phyloP scores from a whole-genome alignment of 2,329 filamentous ascomycete species.

The Fusarium continuum region DNA sequence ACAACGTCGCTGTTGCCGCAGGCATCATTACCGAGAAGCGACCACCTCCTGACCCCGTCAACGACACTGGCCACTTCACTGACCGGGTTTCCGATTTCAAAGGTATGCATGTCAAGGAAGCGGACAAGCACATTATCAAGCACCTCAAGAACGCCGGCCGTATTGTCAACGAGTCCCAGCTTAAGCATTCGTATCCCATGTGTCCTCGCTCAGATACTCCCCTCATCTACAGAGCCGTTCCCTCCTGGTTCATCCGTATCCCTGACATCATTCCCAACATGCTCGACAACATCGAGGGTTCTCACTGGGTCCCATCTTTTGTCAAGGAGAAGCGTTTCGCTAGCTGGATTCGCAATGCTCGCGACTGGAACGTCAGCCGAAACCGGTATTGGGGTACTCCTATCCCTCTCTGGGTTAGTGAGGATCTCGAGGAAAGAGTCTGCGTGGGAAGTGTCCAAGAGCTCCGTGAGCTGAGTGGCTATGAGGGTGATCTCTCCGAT shows the following conservation, averaged over 20 bases:
- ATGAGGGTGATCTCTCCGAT: constrained; percentile 81
- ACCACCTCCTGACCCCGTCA: constrained; percentile 89
- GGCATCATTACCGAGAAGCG: constrained; percentile 82
- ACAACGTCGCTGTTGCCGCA: constrained; percentile 78
- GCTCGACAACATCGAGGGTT: constrained; percentile 87
- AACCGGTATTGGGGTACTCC: constrained; percentile 97
- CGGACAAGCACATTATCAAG: constrained; percentile 94
- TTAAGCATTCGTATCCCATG: constrained; percentile 92
- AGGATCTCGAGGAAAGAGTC: constrained; percentile 85
- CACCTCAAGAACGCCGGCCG: constrained; percentile 80
- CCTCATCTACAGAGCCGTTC: constrained; percentile 89
- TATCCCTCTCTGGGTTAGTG: constrained; percentile 89
- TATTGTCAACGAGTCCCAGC: constrained; percentile 83
- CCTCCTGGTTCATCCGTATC: constrained; percentile 95
- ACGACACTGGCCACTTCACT: constrained; percentile 83
- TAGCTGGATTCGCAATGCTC: constrained; percentile 90
- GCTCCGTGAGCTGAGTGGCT: constrained; percentile 86
- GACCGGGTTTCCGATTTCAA: constrained; percentile 80
- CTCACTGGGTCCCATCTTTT: constrained; percentile 89
- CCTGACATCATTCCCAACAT: constrained; percentile 84
- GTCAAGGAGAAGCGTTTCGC: constrained; percentile 93
- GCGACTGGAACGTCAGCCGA: constrained; percentile 94
- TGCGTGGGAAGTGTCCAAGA: constrained; percentile 88
- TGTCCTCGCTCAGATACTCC: constrained; percentile 96
- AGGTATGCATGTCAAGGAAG: constrained; percentile 89